Base-by-base conservation (phyloP, 331 rosid genomes). In the Pyracantha coccinea region DNA sequence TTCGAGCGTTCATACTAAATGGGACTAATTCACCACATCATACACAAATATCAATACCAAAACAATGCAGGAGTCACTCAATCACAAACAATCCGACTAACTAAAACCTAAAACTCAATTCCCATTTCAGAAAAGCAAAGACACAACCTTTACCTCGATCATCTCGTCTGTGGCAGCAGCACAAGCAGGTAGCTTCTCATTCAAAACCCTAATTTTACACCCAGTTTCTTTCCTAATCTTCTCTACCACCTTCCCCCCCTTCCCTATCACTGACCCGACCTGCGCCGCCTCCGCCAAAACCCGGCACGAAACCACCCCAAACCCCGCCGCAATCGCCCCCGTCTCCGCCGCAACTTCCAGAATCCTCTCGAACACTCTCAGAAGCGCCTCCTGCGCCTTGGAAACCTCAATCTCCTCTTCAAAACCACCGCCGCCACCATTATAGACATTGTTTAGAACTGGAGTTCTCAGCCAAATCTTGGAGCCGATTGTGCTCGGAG, bases 241-340 rank as follows among this genome's bases (percentile, higher is more conserved):
- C 89, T 92, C 92, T 54, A 95, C 99, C 2, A 92, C 85, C 66
- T 85, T 95, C 80, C 99, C 99, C 31, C 99, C 99, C 78, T 88
- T 95, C 19, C 99, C 99, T 4, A 95, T 92, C 13, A 95, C 96
- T 1, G 92, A 86, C n/a, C 99, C 90, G 3, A 87, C 87, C 80
- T 90, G 93, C 3, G 89, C 85, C 12, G 78, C 53, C 32, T 89
- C 97, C 16, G 80, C 93, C 79, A 92, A 83, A n/a, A 95, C 69
- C 76, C 99, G 79, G 80, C 97, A 90, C 3, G 97, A 92, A 44
- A 92, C 96, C 13, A 86, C 83, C 23, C 92, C 90, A 41, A 81
- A 74, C 4, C 85, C 91, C 12, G 84, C 55, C 2, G 80, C 87
- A 52, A 83, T 75, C 6, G 93, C 92, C 9, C 88, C 96, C 23